Base-by-base conservation (phyloP, 1,284 basidiomycete genomes). In the Ceratobasidium sp. region DNA sequence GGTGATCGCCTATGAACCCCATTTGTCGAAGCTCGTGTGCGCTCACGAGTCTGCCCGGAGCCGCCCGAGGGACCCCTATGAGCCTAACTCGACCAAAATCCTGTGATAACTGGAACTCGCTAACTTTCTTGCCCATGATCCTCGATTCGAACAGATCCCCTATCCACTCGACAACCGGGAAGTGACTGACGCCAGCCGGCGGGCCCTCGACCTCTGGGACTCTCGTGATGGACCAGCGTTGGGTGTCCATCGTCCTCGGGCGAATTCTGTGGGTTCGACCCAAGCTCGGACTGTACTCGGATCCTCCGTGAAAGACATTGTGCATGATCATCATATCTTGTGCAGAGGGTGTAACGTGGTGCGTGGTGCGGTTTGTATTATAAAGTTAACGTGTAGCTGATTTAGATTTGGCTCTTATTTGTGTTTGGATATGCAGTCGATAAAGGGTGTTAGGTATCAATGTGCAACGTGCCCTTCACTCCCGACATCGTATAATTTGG, bases 121-220 rank as follows among this genome's bases (percentile, higher is more conserved):
- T 36, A n/a, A 53, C 32, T 39, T 55, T 23, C 14, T 64, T 46
- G 43, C 30, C 34, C 59, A 26, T 9, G 28, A 23, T 36, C 21
- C 52, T 65, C 74, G 62, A 58, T 39, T 48, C 30, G 34, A n/a
- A 3, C 75, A 95, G 93, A 94, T 96, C 48, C 94, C 94, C 0
- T 88, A 91, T 74, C 93, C 94, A 1, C 82, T 96, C 18, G 88
- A 89, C 62, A 85, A 84, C 5, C 84, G 85, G 10, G 89, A 94
- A 78, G 88, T 94, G 39, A 88, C 91, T 80, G 87, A 84, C 12
- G 91, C 90, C 12, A 90, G 91, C 76, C 85, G 88, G 62, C 85
- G 88, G 71, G 94, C 93, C 1, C 85, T 90, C 55, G 84, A 89
- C 75, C 82, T 92, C 1, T 94, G 93, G 92, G 86, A 86, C 30